Evolutionary conservation across 2,329 filamentous ascomycete genomes (phyloP).

Genomic region (Aureobasidium melanogenum): DNA sequence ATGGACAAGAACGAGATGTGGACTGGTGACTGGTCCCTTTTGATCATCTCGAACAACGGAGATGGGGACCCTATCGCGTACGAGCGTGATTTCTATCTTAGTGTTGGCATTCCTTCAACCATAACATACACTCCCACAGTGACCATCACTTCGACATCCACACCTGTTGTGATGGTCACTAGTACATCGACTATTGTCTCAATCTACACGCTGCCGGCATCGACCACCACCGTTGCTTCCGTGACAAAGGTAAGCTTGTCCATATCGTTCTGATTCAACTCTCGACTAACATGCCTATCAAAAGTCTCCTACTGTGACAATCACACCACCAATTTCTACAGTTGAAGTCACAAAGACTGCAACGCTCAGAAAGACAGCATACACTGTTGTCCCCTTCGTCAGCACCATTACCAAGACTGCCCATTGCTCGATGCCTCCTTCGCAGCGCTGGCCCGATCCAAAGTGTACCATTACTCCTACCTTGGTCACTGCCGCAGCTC

Average conservation of each 20-base stretch:
- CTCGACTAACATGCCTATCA: background rate
- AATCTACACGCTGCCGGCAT: background rate
- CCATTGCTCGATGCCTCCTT: conserved; percentile 22
- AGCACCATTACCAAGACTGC: conserved; percentile 25
- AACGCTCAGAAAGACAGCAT: conserved; percentile 21
- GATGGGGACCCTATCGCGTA: conserved; percentile 36
- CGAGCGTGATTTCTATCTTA: conserved; percentile 33
- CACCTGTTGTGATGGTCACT: conserved; percentile 14
- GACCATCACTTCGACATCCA: conserved; percentile 19
- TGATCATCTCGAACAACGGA: conserved; percentile 36
- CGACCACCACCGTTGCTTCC: conserved; percentile 10
- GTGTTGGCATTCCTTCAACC: conserved; percentile 27
- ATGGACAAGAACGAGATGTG: conserved; percentile 34
- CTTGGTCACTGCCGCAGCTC: conserved; percentile 15
- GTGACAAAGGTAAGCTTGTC: conserved; percentile 3
- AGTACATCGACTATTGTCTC: background rate
- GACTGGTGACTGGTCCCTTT: conserved; percentile 36
- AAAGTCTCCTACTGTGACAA: conserved; percentile 12
- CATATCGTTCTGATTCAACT: background rate
- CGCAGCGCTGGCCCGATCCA: conserved; percentile 20
- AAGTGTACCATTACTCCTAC: conserved; percentile 22
- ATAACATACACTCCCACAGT: conserved; percentile 21
- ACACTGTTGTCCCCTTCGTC: conserved; percentile 13
- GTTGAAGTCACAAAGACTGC: conserved; percentile 23
- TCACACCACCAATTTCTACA: conserved; percentile 16